Percentiles rank a stretch among this genome's conserved stretches.
Evolutionary conservation across 106 monocot genomes (phyloP).

Genomic region (Xerophyta viscosa): DNA sequence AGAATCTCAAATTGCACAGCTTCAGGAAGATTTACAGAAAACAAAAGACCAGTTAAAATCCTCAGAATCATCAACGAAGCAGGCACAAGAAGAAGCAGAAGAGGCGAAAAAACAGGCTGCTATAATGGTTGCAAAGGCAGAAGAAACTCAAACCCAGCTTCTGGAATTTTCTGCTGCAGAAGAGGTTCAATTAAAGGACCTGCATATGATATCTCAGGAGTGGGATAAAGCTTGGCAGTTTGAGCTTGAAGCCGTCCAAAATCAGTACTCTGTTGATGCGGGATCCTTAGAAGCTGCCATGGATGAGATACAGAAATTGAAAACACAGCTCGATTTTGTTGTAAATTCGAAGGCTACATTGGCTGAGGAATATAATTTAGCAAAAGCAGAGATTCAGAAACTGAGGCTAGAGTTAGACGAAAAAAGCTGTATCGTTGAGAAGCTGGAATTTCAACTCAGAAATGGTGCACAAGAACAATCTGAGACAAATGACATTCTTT

Average conservation of each 20-base stretch:
- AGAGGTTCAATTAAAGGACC: too few species aligned
- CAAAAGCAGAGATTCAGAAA: constrained; percentile 26
- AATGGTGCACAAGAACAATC: constrained; percentile 26
- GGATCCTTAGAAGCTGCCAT: constrained; percentile 43
- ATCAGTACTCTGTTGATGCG: constrained; percentile 48
- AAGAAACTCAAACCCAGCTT: constrained; percentile 50
- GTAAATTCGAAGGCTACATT: constrained; percentile 26
- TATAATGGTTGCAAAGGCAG: constrained; percentile 30
- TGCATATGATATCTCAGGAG: too few species aligned
- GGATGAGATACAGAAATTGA: constrained; percentile 68
- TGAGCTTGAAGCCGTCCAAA: too few species aligned
- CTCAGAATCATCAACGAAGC: constrained; percentile 32
- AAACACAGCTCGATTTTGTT: constrained; percentile 38
- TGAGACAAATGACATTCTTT: constrained; percentile 26
- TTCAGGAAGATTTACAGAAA: constrained; percentile 65
- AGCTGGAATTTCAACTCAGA: constrained; percentile 30
- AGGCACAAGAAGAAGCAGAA: constrained; percentile 47
- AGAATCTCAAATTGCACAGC: constrained; percentile 41
- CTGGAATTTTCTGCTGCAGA: constrained; percentile 60
- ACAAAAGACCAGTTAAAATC: constrained; percentile 44
- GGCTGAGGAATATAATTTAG: constrained; percentile 20
- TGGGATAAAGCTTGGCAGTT: too few species aligned
- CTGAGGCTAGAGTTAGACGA: constrained; percentile 30
- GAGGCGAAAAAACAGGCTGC: constrained; percentile 45
- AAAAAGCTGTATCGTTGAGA: constrained; percentile 28